Base-by-base conservation (phyloP, 1,284 basidiomycete species). In the Melanopsichium pennsylvanicum region DNA sequence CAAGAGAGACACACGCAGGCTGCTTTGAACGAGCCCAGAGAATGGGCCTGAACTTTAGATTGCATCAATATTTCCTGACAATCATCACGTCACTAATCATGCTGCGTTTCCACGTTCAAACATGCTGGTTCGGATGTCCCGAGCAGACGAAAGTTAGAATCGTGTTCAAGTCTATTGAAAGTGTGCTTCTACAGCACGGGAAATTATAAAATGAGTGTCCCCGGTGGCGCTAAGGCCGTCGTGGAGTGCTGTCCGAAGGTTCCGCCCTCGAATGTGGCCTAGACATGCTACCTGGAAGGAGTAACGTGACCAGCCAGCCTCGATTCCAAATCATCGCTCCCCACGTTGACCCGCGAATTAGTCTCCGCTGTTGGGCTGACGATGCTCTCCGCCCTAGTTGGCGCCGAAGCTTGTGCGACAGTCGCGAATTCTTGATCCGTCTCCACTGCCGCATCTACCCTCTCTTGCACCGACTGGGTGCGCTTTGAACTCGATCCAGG, bases 21-120 rank as follows among this genome's bases (percentile, higher is more conserved):
- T 0, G 74, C 74, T 8, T 50, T 81, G 12, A 52, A 70, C 21
- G 38, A 64, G 15, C 74, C 79, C 2, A 27, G 38, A 18, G 73
- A 80, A 4, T 81, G 79, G 79, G 71, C 54, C 1, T 64, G 41
- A 29, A 32, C 11, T 13, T 7, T n/a, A 22, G 12, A 35, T 21
- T 26, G 35, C 22, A 23, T 21, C 15, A 5, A 11, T 37, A 15
- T n/a, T n/a, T n/a, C n/a, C n/a, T n/a, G n/a, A n/a, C n/a, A n/a
- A n/a, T n/a, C n/a, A n/a, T n/a, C n/a, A n/a, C n/a, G n/a, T n/a
- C n/a, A n/a, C n/a, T n/a, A n/a, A n/a, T n/a, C n/a, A n/a, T n/a
- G n/a, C n/a, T n/a, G n/a, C n/a, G n/a, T n/a, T n/a, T n/a, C n/a
- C n/a, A n/a, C n/a, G n/a, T n/a, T n/a, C n/a, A n/a, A n/a, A n/a